Evolutionary conservation across 805 yeast genomes (phyloP).

Genomic region (Komagataella pastoris): DNA sequence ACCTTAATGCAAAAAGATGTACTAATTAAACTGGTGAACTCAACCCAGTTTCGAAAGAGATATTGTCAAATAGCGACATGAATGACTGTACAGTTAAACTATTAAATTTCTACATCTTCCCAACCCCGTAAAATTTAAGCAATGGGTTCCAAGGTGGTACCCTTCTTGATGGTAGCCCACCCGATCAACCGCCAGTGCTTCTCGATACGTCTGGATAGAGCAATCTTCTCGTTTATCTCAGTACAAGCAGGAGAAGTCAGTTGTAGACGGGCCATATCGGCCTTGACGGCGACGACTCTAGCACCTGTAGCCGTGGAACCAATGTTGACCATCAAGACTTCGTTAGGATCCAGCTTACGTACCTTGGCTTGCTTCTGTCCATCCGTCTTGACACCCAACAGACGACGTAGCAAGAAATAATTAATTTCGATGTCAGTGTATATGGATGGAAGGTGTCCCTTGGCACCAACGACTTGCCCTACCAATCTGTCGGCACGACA

Average conservation of each 20-base stretch:
- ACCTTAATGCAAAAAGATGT: constrained; percentile 63
- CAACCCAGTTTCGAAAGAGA: constrained; percentile 16
- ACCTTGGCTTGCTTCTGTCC: constrained; percentile 96
- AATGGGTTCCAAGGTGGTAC: constrained; percentile 76
- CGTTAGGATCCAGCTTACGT: constrained; percentile 85
- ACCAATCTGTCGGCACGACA: constrained; percentile 99
- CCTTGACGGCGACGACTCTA: constrained; percentile 93
- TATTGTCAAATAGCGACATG: not conserved
- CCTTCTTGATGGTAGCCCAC: constrained; percentile 97
- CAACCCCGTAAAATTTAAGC: constrained; percentile 16
- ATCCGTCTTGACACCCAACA: constrained; percentile 96
- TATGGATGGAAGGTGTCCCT: constrained; percentile 89
- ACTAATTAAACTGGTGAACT: constrained; percentile 48
- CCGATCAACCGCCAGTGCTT: constrained; percentile 99
- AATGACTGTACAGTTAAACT: not conserved
- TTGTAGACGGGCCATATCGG: constrained; percentile 97
- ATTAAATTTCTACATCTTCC: not conserved
- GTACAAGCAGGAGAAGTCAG: constrained; percentile 98
- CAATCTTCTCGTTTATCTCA: constrained; percentile 95
- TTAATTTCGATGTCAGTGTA: constrained; percentile 96
- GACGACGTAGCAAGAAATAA: constrained; percentile 90
- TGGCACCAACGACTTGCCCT: constrained; percentile 98
- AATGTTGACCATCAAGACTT: constrained; percentile 96
- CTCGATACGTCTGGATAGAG: constrained; percentile 96
- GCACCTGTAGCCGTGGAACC: constrained; percentile 99